Evolutionary conservation across 352 stramenopile genomes (phyloP).

Genomic region (Globisporangium camurandrum): DNA sequence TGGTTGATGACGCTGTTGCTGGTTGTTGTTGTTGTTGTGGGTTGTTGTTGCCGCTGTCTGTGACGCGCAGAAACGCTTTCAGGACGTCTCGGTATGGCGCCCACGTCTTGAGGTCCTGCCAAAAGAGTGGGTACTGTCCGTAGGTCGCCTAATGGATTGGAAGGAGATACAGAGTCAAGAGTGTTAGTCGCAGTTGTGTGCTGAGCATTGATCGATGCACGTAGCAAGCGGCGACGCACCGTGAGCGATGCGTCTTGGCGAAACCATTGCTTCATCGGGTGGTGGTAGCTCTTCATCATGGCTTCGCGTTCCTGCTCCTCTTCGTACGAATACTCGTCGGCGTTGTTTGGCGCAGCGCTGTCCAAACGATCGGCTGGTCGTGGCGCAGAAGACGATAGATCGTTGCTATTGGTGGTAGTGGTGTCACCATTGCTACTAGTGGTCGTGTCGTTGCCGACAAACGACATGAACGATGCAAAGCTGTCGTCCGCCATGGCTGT

Average conservation of each 20-base stretch:
- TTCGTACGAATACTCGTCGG: constrained; percentile 74
- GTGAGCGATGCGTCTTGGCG: constrained; percentile 41
- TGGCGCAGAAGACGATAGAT: not conserved
- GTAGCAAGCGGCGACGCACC: constrained; percentile 14
- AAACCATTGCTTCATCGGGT: constrained; percentile 88
- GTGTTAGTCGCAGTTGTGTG: not conserved
- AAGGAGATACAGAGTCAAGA: not conserved
- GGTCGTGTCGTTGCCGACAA: constrained; percentile 22
- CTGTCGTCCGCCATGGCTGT: constrained; percentile 45
- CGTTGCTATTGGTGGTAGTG: not conserved
- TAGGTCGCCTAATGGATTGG: constrained; percentile 46
- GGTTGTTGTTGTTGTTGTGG: constrained; percentile 12
- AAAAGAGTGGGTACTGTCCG: constrained; percentile 91
- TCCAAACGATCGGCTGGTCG: no score
- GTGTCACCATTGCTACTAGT: not conserved
- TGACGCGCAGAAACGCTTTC: constrained; percentile 86
- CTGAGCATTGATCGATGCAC: not conserved
- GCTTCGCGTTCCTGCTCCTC: constrained; percentile 82
- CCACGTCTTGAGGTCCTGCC: constrained; percentile 94
- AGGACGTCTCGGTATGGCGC: constrained; percentile 88
- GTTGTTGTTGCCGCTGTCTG: constrained; percentile 32
- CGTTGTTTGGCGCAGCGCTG: constrained; percentile 5
- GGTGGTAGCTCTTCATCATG: constrained; percentile 86
- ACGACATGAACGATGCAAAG: constrained; percentile 74
- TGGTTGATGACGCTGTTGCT: not conserved